These are phyloP conservation scores for Zygosaccharomyces gambellarensis DNA, from an alignment of 805 yeast species.

Conservation along the genomic window DNA sequence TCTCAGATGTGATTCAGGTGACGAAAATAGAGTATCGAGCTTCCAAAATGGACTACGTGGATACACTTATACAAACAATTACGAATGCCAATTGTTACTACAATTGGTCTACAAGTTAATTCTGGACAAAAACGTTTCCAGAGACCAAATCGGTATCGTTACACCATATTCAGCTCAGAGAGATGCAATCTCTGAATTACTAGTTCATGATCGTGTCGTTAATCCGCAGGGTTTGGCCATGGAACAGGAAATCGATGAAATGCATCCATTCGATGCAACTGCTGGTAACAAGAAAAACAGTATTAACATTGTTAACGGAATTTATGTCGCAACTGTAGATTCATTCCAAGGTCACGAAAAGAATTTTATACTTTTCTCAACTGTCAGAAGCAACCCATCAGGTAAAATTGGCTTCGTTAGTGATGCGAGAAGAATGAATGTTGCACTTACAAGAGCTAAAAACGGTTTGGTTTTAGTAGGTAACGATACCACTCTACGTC, in stretches of 20 bases:
- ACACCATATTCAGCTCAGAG: constrained; percentile 78
- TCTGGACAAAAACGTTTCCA: constrained; percentile 47
- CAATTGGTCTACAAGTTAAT: constrained; percentile 47
- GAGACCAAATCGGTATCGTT: constrained; percentile 55
- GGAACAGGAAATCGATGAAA: constrained; percentile 54
- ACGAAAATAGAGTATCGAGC: constrained; percentile 47
- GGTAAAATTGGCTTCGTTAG: constrained; percentile 56
- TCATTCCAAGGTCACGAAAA: constrained; percentile 92
- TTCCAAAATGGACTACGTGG: constrained; percentile 43
- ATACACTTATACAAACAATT: constrained; percentile 52
- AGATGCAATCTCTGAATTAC: constrained; percentile 49
- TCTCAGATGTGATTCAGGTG: constrained; percentile 47
- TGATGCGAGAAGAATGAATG: constrained; percentile 61
- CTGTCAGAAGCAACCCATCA: constrained; percentile 63
- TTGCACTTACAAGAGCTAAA: constrained; percentile 67
- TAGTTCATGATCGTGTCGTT: constrained; percentile 48
- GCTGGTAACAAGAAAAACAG: constrained; percentile 20
- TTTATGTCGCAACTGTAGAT: constrained; percentile 62
- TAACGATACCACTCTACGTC: constrained; percentile 46
- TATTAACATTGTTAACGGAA: constrained; percentile 38
- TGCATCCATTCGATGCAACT: constrained; percentile 44
- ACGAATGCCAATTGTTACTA: constrained; percentile 49
- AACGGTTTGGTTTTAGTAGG: constrained; percentile 60
- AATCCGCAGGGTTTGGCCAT: constrained; percentile 50
- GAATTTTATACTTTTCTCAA: constrained; percentile 69